Base-by-base conservation (phyloP, 805 yeast species). In the Lipomyces lipofer region DNA sequence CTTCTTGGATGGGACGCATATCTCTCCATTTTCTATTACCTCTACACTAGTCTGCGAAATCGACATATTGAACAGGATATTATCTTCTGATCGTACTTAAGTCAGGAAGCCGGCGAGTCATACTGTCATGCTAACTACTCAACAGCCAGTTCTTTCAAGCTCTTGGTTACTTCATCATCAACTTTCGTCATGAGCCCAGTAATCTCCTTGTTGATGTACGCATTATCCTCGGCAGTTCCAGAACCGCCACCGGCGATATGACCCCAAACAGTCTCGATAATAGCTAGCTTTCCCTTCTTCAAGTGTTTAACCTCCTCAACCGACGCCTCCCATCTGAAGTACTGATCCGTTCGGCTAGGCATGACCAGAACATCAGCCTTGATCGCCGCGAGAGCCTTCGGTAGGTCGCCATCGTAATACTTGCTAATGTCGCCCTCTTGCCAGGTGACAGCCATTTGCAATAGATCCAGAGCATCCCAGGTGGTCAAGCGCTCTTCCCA, bases 401-500 rank as follows among this genome's bases (percentile, higher is more conserved):
- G 29, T n/a, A 57, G 42, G 40, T 58, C 62, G 15, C 61, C 61
- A 43, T 52, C 61, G 40, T 46, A 47, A 36, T 51, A 58, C 17
- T 54, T 52, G 15, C 61, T 38, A 36, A 58, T 58, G 36, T 58
- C 60, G 22, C 62, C 62, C 47, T 55, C 49, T 33, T 58, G 60
- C 62, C 62, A 58, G 36, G 62, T 58, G 10, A 52, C 62, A 12
- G 58, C 57, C 62, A 58, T 55, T 24, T 49, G 54, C 19, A 58
- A 25, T 15, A 58, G 49, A 47, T 58, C 61, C 5, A 52, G 54
- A 7, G 52, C 62, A 33, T 58, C 62, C 62, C 61, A 56, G 27
- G 62, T 47, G 19, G 38, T 28, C 19, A 56, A 51, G 30, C 62
- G 57, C 43, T 47, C 50, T 35, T 58, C 62, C 62, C 62, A 58